phyloP scores from a whole-genome alignment of 441 rosid genomes.

The Mallotus repandus region DNA sequence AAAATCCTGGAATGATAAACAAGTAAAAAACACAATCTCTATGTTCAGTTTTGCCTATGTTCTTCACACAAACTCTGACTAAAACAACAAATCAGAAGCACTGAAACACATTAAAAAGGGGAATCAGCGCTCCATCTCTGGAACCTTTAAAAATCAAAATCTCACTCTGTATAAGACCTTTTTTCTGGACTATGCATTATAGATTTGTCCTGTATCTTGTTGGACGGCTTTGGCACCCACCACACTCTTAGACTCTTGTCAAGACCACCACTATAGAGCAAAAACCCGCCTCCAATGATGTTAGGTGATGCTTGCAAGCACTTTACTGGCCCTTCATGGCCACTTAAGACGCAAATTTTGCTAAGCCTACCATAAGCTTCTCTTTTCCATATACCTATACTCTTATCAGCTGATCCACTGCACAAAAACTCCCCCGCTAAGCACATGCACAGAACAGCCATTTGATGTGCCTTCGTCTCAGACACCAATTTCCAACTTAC shows the following conservation, averaged over 20 bases:
- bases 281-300: constrained; percentile 68
- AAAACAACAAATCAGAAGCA: constrained; percentile 30
- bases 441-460: constrained; percentile 81
- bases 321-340: constrained; percentile 91
- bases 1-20: background rate
- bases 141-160: background rate
- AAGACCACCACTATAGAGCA: constrained; percentile 89
- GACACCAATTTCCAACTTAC: constrained; percentile 59
- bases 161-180: constrained; percentile 15
- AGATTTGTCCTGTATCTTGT: constrained; percentile 13
- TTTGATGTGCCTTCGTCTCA: constrained; percentile 64
- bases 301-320: constrained; percentile 75
- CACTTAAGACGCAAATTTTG: constrained; percentile 53
- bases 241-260: constrained; percentile 83
- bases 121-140: constrained; percentile 28
- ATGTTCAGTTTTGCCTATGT: background rate
- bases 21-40: background rate
- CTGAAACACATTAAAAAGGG: constrained; percentile 27
- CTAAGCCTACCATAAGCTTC: constrained; percentile 52
- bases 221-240: constrained; percentile 74
- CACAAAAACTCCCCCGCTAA: constrained; percentile 58
- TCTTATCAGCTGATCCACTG: constrained; percentile 89
- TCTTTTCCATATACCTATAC: constrained; percentile 73
- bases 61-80: background rate
- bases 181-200: constrained; percentile 17